A percentile compares a stretch with the other conserved stretches of the same genome.
These are phyloP conservation scores for Aspergillus oerlinghausenensis DNA, from an alignment of 2,329 filamentous ascomycete genomes.

Conservation along the genomic window DNA sequence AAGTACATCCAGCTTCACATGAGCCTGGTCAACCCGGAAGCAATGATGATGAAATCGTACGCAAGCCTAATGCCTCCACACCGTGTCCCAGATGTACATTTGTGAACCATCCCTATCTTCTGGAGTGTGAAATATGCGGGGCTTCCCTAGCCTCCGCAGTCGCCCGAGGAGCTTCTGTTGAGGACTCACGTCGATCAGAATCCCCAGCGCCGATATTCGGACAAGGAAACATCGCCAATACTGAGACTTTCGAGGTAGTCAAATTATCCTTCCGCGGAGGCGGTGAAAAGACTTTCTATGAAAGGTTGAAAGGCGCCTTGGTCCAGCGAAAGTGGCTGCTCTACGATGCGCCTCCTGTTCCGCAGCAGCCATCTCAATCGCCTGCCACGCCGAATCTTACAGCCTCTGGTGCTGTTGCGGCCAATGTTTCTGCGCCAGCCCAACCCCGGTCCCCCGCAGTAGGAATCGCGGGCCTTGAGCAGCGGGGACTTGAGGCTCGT, in stretches of 20 bases:
- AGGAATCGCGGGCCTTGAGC: constrained; percentile 88
- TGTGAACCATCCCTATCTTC: constrained; percentile 80
- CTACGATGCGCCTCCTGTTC: constrained; percentile 81
- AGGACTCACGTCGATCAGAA: constrained; percentile 50
- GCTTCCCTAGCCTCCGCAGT: constrained; percentile 62
- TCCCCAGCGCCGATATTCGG: constrained; percentile 71
- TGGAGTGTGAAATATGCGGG: constrained; percentile 86
- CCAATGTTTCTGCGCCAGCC: constrained; percentile 20
- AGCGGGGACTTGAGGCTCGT: constrained; percentile 74
- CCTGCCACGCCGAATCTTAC: constrained; percentile 27
- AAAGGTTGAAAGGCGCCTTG: constrained; percentile 80
- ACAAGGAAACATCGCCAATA: constrained; percentile 42
- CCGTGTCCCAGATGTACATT: constrained; percentile 87
- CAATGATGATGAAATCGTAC: constrained; percentile 1
- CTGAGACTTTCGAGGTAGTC: constrained; percentile 67
- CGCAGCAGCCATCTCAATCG: constrained; percentile 54
- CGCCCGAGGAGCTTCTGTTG: constrained; percentile 35
- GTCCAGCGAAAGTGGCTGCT: constrained; percentile 94
- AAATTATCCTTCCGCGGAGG: constrained; percentile 89
- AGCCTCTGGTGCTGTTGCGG: constrained; percentile 17
- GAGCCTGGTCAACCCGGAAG: constrained; percentile 1
- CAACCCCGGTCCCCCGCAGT: constrained; percentile 55
- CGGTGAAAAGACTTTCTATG: constrained; percentile 85
- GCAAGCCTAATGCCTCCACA: constrained; percentile 19
- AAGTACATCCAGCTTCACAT: constrained; percentile 7